phyloP scores from a whole-genome alignment of 345 rosid genomes.

The Angophora floribunda region DNA sequence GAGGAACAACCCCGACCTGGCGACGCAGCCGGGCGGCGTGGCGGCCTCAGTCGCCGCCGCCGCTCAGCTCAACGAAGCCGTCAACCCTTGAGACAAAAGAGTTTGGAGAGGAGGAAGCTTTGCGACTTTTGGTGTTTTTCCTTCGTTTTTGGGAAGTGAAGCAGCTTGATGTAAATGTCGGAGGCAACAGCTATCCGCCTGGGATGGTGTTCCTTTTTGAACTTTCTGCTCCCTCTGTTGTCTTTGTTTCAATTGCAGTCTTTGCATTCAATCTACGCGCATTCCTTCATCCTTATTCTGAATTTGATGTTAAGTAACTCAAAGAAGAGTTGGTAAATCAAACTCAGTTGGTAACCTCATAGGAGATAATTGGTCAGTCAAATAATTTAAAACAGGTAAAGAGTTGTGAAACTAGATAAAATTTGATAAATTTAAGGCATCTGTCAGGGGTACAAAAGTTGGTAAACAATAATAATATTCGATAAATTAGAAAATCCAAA shows the following conservation, averaged over 20 bases:
- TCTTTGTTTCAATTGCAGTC: not conserved
- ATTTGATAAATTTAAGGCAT: not conserved
- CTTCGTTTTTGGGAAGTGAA: not conserved
- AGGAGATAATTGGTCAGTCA: not conserved
- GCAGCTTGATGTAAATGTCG: not conserved
- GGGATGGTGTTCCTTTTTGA: not conserved
- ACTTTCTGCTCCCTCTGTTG: not conserved
- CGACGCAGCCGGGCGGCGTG: constrained; percentile 53
- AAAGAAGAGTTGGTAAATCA: not conserved
- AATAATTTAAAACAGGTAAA: not conserved
- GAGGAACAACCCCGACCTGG: constrained; percentile 40
- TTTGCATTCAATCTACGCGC: not conserved
- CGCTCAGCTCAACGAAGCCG: constrained; percentile 48
- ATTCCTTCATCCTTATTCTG: not conserved
- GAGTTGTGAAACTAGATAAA: not conserved
- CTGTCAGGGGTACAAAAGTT: not conserved
- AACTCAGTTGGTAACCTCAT: not conserved
- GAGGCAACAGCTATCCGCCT: not conserved
- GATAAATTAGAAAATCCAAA: too few relatives aligned
- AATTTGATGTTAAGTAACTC: not conserved
- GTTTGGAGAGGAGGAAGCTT: not conserved
- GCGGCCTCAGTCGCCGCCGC: constrained; percentile 59
- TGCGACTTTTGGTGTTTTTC: not conserved
- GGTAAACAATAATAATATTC: not conserved
- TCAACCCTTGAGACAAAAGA: not conserved